Evolutionary conservation across 306 rosid genomes (phyloP).

Genomic region (Crataegus laevigata): DNA sequence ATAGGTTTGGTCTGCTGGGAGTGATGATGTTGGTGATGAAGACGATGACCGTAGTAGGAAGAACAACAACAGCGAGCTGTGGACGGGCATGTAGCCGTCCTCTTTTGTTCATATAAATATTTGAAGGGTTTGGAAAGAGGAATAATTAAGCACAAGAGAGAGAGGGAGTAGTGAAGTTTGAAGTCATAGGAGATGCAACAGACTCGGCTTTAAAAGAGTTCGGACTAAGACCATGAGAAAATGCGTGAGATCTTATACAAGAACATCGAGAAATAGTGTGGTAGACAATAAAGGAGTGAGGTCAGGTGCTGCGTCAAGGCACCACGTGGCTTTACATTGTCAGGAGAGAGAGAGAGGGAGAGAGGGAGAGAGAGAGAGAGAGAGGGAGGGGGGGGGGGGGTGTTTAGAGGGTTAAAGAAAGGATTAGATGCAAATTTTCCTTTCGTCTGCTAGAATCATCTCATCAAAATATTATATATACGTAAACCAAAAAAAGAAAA

Average conservation of each 20-base stretch:
- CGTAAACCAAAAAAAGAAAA: no score
- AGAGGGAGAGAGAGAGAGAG: background rate
- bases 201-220: constrained; percentile 57
- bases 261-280: constrained; percentile 2
- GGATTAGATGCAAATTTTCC: no score
- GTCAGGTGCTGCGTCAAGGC: constrained; percentile 51
- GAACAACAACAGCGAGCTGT: background rate
- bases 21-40: background rate
- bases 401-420: no score
- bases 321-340: constrained; percentile 16
- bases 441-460: background rate
- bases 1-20: background rate
- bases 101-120: constrained; percentile 14
- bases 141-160: background rate
- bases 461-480: no score
- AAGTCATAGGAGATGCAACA: constrained; percentile 38
- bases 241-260: background rate
- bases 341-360: background rate
- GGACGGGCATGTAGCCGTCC: background rate
- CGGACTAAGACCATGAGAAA: constrained; percentile 44
- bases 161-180: constrained; percentile 9
- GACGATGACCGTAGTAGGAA: background rate
- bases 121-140: background rate
- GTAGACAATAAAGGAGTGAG: constrained; percentile 20
- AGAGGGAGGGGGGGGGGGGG: no score